A percentile compares a stretch with the other conserved stretches of the same genome.
Conservation (phyloP, 495 filamentous ascomycete genomes). For the Lichenothelia convexa region DNA sequence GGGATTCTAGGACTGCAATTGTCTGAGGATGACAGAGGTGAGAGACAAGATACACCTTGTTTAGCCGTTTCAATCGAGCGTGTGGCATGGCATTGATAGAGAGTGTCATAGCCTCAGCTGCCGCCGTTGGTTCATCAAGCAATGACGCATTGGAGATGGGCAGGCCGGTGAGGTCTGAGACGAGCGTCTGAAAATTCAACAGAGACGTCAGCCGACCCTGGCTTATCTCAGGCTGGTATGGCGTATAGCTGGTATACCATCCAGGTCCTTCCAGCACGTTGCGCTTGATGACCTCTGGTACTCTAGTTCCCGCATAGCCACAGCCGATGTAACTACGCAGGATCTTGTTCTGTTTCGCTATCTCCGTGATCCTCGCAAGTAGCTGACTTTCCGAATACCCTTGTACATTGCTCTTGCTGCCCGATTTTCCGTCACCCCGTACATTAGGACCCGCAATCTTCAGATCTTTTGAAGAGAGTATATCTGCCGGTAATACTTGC, state of each 20-base stretch:
- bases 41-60: conserved; percentile 72
- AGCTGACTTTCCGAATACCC: conserved; percentile 51
- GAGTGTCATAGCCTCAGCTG: conserved; percentile 94
- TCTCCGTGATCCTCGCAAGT: conserved; percentile 40
- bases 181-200: conserved; percentile 92
- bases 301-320: conserved; percentile 74
- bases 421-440: background rate
- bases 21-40: conserved; percentile 78
- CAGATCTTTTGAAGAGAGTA: conserved; percentile 52
- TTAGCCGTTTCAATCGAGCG: conserved; percentile 51
- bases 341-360: conserved; percentile 45
- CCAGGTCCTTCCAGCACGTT: conserved; percentile 88
- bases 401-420: conserved; percentile 21
- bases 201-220: conserved; percentile 68
- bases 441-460: conserved; percentile 25
- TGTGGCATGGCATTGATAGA: conserved; percentile 60
- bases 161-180: conserved; percentile 74
- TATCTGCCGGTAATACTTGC: conserved; percentile 68
- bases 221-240: conserved; percentile 96
- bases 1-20: conserved; percentile 63
- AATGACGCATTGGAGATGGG: conserved; percentile 88
- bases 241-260: conserved; percentile 98
- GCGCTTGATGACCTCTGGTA: conserved; percentile 82
- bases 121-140: conserved; percentile 85
- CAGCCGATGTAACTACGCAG: conserved; percentile 59